These are phyloP conservation scores for Colletotrichum cordylinicola DNA, from an alignment of 2,329 filamentous ascomycete genomes.

Conservation along the genomic window DNA sequence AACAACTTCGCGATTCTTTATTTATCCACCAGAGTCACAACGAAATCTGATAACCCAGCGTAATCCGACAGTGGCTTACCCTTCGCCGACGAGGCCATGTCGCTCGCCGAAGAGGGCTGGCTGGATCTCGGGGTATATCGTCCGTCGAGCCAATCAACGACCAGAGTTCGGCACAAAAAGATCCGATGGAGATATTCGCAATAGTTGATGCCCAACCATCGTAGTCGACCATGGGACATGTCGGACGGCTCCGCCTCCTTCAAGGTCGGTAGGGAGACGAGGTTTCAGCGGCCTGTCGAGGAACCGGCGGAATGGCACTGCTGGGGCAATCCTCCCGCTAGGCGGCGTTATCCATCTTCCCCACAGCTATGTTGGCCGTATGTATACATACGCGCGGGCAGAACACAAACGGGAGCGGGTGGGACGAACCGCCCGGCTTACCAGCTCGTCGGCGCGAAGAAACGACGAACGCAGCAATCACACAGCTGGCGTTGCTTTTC, in stretches of 20 bases:
- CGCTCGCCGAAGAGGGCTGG: neutral
- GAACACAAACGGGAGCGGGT: neutral
- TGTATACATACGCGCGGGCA: neutral
- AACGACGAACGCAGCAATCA: neutral
- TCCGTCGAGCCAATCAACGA: neutral
- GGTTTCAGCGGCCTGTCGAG: slow-evolving; percentile 1
- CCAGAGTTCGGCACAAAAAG: neutral
- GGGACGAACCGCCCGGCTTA: neutral
- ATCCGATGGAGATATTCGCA: neutral
- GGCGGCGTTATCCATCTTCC: neutral
- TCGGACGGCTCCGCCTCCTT: neutral
- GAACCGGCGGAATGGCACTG: neutral
- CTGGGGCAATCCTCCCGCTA: neutral
- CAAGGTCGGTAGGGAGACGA: neutral
- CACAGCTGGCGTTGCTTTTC: neutral
- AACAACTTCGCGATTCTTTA: neutral
- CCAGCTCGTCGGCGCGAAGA: neutral
- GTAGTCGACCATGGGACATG: neutral
- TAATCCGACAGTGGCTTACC: neutral
- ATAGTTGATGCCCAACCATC: neutral
- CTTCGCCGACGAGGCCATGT: neutral
- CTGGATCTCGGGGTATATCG: neutral
- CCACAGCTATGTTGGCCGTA: neutral
- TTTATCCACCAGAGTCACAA: neutral
- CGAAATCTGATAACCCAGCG: neutral